Conservation (phyloP, 257 asterid species). For the Salvia hispanica region DNA sequence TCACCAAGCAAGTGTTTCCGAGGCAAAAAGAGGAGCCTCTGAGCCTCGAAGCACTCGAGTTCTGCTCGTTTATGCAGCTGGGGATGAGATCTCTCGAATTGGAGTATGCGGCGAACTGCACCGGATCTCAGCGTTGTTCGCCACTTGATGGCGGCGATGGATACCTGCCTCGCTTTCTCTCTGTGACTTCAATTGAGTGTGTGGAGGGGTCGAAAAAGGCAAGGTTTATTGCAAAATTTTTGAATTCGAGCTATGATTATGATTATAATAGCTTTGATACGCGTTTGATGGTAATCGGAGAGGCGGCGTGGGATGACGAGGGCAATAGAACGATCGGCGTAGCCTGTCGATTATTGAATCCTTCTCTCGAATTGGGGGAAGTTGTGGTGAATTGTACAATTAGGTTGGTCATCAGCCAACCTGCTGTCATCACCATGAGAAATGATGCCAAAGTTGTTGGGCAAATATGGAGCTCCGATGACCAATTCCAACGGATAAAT, state of each 20-base stretch:
- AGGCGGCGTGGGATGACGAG: slow-evolving; percentile 62
- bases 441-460: slow-evolving; percentile 42
- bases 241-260: background rate
- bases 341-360: slow-evolving; percentile 52
- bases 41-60: slow-evolving; percentile 23
- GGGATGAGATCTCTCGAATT: slow-evolving; percentile 30
- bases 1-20: slow-evolving; percentile 23
- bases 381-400: slow-evolving; percentile 56
- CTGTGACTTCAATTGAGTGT: slow-evolving; percentile 48
- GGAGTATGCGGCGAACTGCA: slow-evolving; percentile 43
- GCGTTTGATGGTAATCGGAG: slow-evolving; percentile 46
- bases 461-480: slow-evolving; percentile 54
- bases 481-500: slow-evolving; percentile 43
- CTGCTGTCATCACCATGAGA: slow-evolving; percentile 44
- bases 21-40: slow-evolving; percentile 31
- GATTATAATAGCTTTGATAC: slow-evolving; percentile 4
- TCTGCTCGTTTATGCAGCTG: slow-evolving; percentile 35
- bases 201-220: slow-evolving; percentile 28
- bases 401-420: slow-evolving; percentile 54
- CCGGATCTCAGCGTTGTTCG: slow-evolving; percentile 31
- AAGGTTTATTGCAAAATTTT: slow-evolving; percentile 37
- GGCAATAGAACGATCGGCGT: slow-evolving; percentile 43
- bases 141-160: slow-evolving; percentile 20
- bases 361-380: slow-evolving; percentile 7
- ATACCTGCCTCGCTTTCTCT: slow-evolving; percentile 34